Evolutionary conservation across 2,329 filamentous ascomycete genomes (phyloP), one percentile per base, ranked within the genome.

Genomic region (Fusarium clavum): DNA sequence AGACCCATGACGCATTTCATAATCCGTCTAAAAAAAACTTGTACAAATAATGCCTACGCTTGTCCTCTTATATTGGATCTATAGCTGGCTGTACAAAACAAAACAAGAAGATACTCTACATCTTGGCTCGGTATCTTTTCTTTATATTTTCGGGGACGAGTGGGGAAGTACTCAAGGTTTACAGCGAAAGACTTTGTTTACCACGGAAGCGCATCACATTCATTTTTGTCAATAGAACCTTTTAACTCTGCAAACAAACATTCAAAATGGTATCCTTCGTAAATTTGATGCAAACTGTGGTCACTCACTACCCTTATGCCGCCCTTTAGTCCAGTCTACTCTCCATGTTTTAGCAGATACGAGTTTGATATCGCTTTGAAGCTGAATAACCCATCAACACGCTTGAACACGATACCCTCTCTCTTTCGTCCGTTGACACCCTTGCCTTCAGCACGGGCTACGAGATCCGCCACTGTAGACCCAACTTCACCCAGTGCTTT

Each of bases 141-240:
- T 29, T 61, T 69, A 66, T n/a, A 64, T 54, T 55, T 65, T 67
- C 40, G 59, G 58, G 48, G 51, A 70, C 52, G 64, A 41, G 55
- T 49, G 47, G 40, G 61, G 43, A 72, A 55, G 56, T 46, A 63
- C 27, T 57, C 51, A 51, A 64, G 57, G 64, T 56, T 67, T 63
- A 69, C 49, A 67, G 69, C 61, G 64, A 59, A 69, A 72, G 63
- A 70, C 70, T 71, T 75, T 72, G 61, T 70, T 75, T 74, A 73
- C 67, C 60, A 75, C 69, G 73, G 72, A 75, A 75, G 72, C 73
- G 69, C 65, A 67, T 72, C 64, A 51, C 40, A 67, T 65, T 73
- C 75, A 75, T 65, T 74, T 75, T 76, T 73, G 69, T 67, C 69
- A 76, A 75, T 75, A 75, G 60, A 76, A 76, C 57, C 61, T 56